phyloP scores from a whole-genome alignment of 305 asterid species.

The Fraxinus ornus region DNA sequence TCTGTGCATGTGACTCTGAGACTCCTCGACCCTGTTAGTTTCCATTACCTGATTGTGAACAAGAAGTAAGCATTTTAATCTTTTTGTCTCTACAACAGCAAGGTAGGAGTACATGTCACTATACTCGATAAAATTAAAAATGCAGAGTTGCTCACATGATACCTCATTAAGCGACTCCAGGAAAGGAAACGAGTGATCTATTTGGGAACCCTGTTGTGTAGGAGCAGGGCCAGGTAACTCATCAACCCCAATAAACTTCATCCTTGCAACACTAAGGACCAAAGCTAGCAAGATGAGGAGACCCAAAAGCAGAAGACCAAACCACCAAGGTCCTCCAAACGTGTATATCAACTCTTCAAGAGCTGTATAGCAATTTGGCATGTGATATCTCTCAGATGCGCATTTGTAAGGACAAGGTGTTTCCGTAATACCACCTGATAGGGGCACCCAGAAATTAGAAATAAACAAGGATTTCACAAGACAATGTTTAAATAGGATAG shows the following conservation, averaged over 20 bases:
- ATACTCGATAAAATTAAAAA: neutral
- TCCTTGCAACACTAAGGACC: conserved; percentile 94
- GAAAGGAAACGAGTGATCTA: conserved; percentile 97
- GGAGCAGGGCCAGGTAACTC: conserved; percentile 92
- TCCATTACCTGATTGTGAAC: conserved; percentile 78
- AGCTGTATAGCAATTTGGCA: conserved; percentile 96
- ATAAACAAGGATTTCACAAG: conserved; percentile 14
- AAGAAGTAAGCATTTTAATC: conserved; percentile 20
- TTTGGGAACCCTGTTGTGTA: conserved; percentile 88
- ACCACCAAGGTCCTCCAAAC: conserved; percentile 99
- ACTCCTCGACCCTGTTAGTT: conserved; percentile 95
- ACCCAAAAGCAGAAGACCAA: conserved; percentile 86
- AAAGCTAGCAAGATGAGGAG: conserved; percentile 82
- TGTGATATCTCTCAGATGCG: conserved; percentile 85
- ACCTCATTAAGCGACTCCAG: conserved; percentile 98
- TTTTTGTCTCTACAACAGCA: conserved; percentile 9
- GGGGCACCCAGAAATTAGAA: conserved; percentile 29
- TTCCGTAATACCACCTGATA: conserved; percentile 89
- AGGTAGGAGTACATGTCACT: conserved; percentile 10
- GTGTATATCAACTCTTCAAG: conserved; percentile 94
- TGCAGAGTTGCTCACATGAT: conserved; percentile 20
- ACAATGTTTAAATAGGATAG: conserved; percentile 4
- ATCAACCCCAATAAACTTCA: conserved; percentile 94
- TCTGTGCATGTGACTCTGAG: conserved; percentile 96
- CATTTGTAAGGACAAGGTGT: conserved; percentile 96